Conservation (phyloP, 805 yeast genomes). For the Starmerella riodocensis region DNA sequence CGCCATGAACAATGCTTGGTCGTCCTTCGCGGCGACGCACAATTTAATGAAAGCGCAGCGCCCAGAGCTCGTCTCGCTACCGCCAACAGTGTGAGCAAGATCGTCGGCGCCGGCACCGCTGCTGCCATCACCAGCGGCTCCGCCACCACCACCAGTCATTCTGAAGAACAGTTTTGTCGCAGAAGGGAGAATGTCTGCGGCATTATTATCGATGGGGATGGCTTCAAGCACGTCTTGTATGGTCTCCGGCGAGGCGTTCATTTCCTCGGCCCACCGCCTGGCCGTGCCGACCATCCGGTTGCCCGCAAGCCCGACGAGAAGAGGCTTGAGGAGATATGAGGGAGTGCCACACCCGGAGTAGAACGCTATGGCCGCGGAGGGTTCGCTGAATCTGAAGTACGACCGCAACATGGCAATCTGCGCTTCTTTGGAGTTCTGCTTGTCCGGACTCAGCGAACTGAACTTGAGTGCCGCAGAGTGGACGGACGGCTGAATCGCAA, state of each 20-base stretch:
- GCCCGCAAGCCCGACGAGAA: conserved; percentile 14
- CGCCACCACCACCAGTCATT: neutral
- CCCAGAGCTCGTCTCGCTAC: conserved; percentile 8
- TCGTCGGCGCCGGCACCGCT: neutral
- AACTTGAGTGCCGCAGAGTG: conserved; percentile 8
- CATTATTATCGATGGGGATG: conserved; percentile 1
- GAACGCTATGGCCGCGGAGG: conserved; percentile 14
- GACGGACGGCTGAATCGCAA: conserved; percentile 4
- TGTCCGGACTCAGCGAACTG: conserved; percentile 2
- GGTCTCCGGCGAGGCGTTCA: neutral
- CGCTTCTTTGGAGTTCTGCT: conserved; percentile 8
- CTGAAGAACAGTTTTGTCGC: conserved; percentile 14
- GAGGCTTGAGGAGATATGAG: conserved; percentile 4
- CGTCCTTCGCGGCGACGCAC: conserved; percentile 15
- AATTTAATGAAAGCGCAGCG: conserved; percentile 21
- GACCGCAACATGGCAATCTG: conserved; percentile 12
- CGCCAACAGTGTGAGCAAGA: too few species aligned
- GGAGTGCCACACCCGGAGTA: conserved; percentile 16
- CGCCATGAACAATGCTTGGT: conserved; percentile 21
- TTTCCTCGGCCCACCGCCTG: conserved; percentile 11
- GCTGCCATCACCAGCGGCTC: conserved; percentile 1
- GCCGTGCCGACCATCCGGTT: conserved; percentile 13
- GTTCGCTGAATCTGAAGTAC: conserved; percentile 6
- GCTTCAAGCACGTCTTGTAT: conserved; percentile 5
- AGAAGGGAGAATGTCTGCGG: conserved; percentile 12